These are phyloP conservation scores for Isoetes engelmannii DNA, from an alignment of 83 land plant genomes.

Conservation along the genomic window DNA sequence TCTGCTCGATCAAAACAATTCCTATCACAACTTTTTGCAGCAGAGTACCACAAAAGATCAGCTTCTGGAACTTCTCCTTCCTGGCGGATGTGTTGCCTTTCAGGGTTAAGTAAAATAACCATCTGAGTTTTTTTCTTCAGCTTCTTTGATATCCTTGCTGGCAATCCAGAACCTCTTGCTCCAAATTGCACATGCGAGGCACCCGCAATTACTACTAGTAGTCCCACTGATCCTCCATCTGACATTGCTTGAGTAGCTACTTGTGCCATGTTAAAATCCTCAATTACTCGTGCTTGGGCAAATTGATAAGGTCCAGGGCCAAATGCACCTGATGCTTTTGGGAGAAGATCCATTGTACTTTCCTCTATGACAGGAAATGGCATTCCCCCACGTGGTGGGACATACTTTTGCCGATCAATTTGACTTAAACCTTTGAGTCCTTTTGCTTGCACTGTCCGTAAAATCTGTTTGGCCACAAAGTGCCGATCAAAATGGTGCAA, in stretches of 20 bases:
- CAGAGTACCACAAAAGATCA: slow-evolving; percentile 96
- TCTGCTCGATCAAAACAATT: slow-evolving; percentile 97
- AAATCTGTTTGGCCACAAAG: slow-evolving; percentile 27
- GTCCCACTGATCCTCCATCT: slow-evolving; percentile 59
- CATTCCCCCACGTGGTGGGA: slow-evolving; percentile 66
- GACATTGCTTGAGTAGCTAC: slow-evolving; percentile 41
- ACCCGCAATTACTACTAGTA: slow-evolving; percentile 75
- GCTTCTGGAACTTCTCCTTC: slow-evolving; percentile 88
- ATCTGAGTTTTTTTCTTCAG: slow-evolving; percentile 69
- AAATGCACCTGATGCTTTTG: slow-evolving; percentile 46
- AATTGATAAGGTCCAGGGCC: slow-evolving; percentile 82
- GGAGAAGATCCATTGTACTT: slow-evolving; percentile 26
- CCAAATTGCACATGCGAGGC: slow-evolving; percentile 82
- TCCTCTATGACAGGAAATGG: slow-evolving; percentile 44
- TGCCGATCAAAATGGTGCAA: too few species aligned
- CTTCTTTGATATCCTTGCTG: slow-evolving; percentile 75
- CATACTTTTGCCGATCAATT: slow-evolving; percentile 49
- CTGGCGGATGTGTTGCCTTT: slow-evolving; percentile 72
- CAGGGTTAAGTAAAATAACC: slow-evolving; percentile 78
- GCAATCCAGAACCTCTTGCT: slow-evolving; percentile 71
- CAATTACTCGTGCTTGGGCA: slow-evolving; percentile 76
- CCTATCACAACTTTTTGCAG: slow-evolving; percentile 74
- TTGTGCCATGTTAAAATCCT: slow-evolving; percentile 78
- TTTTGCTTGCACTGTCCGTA: slow-evolving; percentile 76
- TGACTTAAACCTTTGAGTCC: slow-evolving; percentile 72